These are phyloP conservation scores for Anisogramma anomala DNA, from an alignment of 2,329 filamentous ascomycete genomes.

Conservation along the genomic window DNA sequence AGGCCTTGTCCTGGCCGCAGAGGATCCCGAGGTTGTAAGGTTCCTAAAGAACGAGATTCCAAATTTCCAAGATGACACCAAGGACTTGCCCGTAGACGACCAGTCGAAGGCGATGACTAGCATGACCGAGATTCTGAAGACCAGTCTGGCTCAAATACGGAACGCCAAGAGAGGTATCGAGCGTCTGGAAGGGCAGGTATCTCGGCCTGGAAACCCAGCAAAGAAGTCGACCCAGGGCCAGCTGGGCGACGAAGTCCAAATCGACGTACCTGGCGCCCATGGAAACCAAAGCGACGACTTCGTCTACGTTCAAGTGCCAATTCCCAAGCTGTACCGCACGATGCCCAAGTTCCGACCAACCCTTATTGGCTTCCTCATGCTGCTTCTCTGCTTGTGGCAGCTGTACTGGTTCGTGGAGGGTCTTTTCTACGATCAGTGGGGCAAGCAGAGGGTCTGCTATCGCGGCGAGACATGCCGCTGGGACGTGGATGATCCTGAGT, in stretches of 20 bases:
- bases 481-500: slow-evolving; percentile 40
- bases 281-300: slow-evolving; percentile 14
- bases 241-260: slow-evolving; percentile 1
- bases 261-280: background rate
- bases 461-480: slow-evolving; percentile 30
- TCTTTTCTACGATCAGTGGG: slow-evolving; percentile 37
- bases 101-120: slow-evolving; percentile 35
- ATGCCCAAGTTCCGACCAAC: slow-evolving; percentile 36
- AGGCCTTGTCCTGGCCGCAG: slow-evolving; percentile 30
- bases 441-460: slow-evolving; percentile 40
- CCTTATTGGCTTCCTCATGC: slow-evolving; percentile 33
- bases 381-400: slow-evolving; percentile 40
- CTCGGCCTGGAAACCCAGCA: slow-evolving; percentile 23
- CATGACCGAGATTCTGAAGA: slow-evolving; percentile 42
- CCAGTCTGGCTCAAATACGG: slow-evolving; percentile 40
- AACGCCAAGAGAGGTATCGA: slow-evolving; percentile 48
- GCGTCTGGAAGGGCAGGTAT: slow-evolving; percentile 41
- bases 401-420: slow-evolving; percentile 31
- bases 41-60: slow-evolving; percentile 16
- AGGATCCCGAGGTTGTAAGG: slow-evolving; percentile 19
- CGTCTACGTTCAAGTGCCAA: slow-evolving; percentile 30
- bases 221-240: background rate
- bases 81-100: slow-evolving; percentile 23
- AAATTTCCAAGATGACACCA: slow-evolving; percentile 8
- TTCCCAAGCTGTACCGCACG: slow-evolving; percentile 36